phyloP scores from a whole-genome alignment of 805 yeast species.

The Wickerhamiella kurtzmanii region DNA sequence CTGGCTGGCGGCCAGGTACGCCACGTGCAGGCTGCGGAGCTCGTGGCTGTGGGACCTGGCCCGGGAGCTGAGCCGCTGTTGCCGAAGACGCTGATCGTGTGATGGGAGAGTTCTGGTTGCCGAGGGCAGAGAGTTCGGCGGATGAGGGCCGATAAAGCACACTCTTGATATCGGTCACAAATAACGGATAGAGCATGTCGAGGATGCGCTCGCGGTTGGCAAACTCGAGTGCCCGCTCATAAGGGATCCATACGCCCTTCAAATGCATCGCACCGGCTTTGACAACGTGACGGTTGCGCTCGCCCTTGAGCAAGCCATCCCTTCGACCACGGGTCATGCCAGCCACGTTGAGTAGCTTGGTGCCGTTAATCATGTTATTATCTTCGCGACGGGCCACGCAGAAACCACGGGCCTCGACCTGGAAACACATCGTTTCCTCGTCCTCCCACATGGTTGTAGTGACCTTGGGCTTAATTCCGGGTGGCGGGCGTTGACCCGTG shows the following conservation, averaged over 20 bases:
- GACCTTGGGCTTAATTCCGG: slow-evolving; percentile 40
- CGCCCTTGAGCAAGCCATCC: slow-evolving; percentile 71
- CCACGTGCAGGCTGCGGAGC: no score
- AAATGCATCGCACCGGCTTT: slow-evolving; percentile 79
- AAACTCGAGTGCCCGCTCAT: slow-evolving; percentile 67
- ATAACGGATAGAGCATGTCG: slow-evolving; percentile 51
- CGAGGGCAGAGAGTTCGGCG: neutral
- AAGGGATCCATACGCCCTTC: slow-evolving; percentile 86
- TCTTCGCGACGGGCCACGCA: slow-evolving; percentile 75
- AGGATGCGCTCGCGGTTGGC: slow-evolving; percentile 68
- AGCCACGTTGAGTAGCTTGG: slow-evolving; percentile 69
- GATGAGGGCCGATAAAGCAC: slow-evolving; percentile 25
- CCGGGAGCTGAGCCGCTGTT: no score
- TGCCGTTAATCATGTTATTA: slow-evolving; percentile 75
- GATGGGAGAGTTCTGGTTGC: neutral
- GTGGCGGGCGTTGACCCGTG: slow-evolving; percentile 29
- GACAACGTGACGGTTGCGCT: slow-evolving; percentile 64
- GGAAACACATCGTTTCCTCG: slow-evolving; percentile 72
- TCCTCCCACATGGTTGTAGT: slow-evolving; percentile 89
- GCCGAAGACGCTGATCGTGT: neutral
- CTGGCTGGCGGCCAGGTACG: no score
- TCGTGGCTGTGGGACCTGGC: neutral
- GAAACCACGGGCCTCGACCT: slow-evolving; percentile 70
- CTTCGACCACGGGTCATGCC: slow-evolving; percentile 80
- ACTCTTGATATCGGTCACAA: slow-evolving; percentile 57